These are phyloP conservation scores for Phialemonium atrogriseum DNA, from an alignment of 2,329 filamentous ascomycete species.

Conservation along the genomic window DNA sequence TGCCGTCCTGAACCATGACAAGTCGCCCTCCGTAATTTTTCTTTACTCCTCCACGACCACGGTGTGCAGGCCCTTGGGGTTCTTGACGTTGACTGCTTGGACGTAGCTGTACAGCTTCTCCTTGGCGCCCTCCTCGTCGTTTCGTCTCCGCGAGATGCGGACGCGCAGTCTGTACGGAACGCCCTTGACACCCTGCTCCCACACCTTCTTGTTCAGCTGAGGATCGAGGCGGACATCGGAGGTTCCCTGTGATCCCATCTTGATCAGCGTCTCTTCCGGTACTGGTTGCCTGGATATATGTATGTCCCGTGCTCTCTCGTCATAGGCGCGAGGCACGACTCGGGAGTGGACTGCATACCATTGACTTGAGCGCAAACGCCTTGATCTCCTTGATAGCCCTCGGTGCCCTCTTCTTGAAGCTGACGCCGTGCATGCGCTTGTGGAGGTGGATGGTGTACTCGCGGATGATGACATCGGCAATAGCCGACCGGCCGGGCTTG, in stretches of 20 bases:
- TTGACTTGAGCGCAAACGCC: slow-evolving; percentile 83
- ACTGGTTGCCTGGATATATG: too few relatives aligned
- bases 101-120: slow-evolving; percentile 99
- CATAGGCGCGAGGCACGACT: too few relatives aligned
- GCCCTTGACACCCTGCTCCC: slow-evolving; percentile 98
- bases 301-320: too few relatives aligned
- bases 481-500: slow-evolving; percentile 77
- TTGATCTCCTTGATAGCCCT: slow-evolving; percentile 99
- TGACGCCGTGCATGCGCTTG: slow-evolving; percentile 96
- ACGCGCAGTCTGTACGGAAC: slow-evolving; percentile 95
- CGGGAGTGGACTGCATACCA: slow-evolving; percentile 62
- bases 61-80: slow-evolving; percentile 95
- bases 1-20: slow-evolving; percentile 30
- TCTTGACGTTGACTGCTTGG: slow-evolving; percentile 99
- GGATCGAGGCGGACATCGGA: slow-evolving; percentile 96
- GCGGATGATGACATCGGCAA: slow-evolving; percentile 97
- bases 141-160: slow-evolving; percentile 98
- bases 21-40: slow-evolving; percentile 14
- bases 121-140: slow-evolving; percentile 99
- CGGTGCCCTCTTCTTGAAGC: slow-evolving; percentile 99
- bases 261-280: too few relatives aligned
- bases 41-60: slow-evolving; percentile 71
- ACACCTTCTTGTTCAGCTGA: slow-evolving; percentile 99
- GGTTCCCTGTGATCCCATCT: slow-evolving; percentile 83
- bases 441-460: slow-evolving; percentile 99